Percentiles rank a stretch among this genome's conserved stretches.
Conservation (phyloP, 1,139 yeast genomes). For the Taphrina pruni region DNA sequence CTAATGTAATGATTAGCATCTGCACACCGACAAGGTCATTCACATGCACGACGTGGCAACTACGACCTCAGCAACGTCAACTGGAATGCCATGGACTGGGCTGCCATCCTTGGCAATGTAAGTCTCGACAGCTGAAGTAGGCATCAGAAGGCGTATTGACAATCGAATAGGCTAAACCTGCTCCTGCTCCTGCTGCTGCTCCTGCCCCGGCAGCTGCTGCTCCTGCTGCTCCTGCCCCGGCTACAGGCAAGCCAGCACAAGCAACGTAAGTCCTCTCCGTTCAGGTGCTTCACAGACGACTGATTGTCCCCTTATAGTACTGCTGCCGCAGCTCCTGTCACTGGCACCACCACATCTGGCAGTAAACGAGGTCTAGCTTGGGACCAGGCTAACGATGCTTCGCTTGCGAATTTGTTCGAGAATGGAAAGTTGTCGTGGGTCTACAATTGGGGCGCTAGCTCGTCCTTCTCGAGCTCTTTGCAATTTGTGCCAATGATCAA, state of each 20-base stretch:
- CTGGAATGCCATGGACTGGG: slow-evolving; percentile 36
- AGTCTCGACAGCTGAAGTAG: background rate
- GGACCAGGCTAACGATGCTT: slow-evolving; percentile 38
- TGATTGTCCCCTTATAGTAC: slow-evolving; percentile 3
- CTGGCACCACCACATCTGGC: slow-evolving; percentile 1
- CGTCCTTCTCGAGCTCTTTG: slow-evolving; percentile 27
- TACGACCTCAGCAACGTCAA: slow-evolving; percentile 30
- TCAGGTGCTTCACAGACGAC: background rate
- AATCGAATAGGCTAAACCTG: background rate
- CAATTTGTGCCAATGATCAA: slow-evolving; percentile 29
- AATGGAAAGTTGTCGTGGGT: slow-evolving; percentile 19
- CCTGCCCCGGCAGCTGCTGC: slow-evolving; percentile 5
- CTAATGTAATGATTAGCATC: slow-evolving; percentile 15
- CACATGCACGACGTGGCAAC: slow-evolving; percentile 30
- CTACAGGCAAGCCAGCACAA: slow-evolving; percentile 1
- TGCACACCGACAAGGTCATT: slow-evolving; percentile 34
- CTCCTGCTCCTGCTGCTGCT: slow-evolving; percentile 7
- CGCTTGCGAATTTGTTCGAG: slow-evolving; percentile 27
- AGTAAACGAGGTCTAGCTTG: slow-evolving; percentile 39
- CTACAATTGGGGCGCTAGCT: slow-evolving; percentile 37
- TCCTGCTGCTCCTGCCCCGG: slow-evolving; percentile 7
- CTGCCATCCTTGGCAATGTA: slow-evolving; percentile 26
- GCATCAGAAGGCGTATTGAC: too few relatives aligned
- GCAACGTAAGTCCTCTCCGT: slow-evolving; percentile 3
- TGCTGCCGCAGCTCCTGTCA: slow-evolving; percentile 24